Evolutionary conservation across 805 yeast genomes (phyloP), one percentile per base, ranked within the genome.

Genomic region (Cephaloascus fragrans): DNA sequence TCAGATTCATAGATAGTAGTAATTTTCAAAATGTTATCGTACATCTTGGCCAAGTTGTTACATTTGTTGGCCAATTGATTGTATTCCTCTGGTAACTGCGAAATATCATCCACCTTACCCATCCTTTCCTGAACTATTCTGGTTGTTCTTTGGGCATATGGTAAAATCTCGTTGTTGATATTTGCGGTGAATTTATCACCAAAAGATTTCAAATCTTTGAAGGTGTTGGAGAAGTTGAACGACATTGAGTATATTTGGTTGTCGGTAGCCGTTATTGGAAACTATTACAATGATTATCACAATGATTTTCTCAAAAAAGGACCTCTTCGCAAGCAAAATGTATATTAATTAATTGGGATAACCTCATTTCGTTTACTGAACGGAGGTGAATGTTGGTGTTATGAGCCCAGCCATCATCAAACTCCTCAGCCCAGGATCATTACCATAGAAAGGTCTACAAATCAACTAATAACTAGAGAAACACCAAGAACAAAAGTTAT

Each of bases 1-100:
- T 84, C 95, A 47, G 65, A 73, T 51, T 81, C 89, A 60, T 81
- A 85, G 41, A 68, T 71, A 34, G 72, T 52, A 14, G 67, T 63
- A 38, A 64, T 59, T 45, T 62, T 64, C 48, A 65, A 59, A 18
- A 64, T 62, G 43, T 67, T 66, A 48, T 60, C 58, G 52, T 66
- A 67, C 41, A 66, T 51, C 32, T 51, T 57, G 41, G 65, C 71
- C 41, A 64, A 59, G 41, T 59, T 59, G 51, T 64, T 64, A 45
- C 71, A 65, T 44, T 52, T 54, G 34, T 42, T 47, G 4, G 70
- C 67, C 46, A 65, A 56, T 28, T 62, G 69, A 36, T 81, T 68
- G 56, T 84, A 86, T 57, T 86, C 95, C 41, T 79, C 77, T 26
- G 95, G 95, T 46, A 86, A 70, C 54, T 85, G 89, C 41, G 63